Conservation (phyloP, 1,139 yeast genomes). For the Entelexis paramagnoliae region DNA sequence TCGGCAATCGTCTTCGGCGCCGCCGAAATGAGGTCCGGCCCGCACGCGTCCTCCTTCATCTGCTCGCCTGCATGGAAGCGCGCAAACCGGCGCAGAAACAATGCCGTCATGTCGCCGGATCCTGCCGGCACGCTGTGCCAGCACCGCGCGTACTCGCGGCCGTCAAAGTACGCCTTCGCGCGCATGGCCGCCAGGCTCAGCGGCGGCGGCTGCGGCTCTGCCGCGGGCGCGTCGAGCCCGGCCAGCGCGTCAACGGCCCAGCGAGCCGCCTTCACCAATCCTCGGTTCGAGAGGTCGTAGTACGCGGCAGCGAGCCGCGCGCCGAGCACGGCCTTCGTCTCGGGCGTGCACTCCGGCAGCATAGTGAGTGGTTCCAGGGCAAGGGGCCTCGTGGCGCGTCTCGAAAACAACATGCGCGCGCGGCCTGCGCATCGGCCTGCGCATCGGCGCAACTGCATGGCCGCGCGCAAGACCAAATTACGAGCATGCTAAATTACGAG, state of each 20-base stretch:
- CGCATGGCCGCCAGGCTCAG: constrained; percentile 33
- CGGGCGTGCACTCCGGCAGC: constrained; percentile 5
- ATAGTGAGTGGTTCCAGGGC: constrained; percentile 1
- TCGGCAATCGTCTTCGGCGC: constrained; percentile 30
- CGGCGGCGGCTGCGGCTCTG: constrained; percentile 8
- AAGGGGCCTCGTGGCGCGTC: not conserved
- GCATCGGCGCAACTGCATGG: too few species aligned
- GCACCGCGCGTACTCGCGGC: constrained; percentile 80
- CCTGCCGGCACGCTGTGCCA: constrained; percentile 35
- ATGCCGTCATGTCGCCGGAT: constrained; percentile 29
- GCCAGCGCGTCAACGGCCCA: constrained; percentile 24
- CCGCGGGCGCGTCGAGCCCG: constrained; percentile 14
- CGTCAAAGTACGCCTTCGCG: constrained; percentile 67
- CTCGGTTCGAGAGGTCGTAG: constrained; percentile 21
- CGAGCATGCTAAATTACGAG: too few species aligned
- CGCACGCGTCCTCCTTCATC: constrained; percentile 59
- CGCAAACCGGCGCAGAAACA: constrained; percentile 59
- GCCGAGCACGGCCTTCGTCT: constrained; percentile 8
- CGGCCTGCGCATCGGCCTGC: too few species aligned
- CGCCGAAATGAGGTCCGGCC: constrained; percentile 45
- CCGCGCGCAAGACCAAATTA: too few species aligned
- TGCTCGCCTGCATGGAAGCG: constrained; percentile 63
- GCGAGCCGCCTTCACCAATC: constrained; percentile 23
- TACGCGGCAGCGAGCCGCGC: constrained; percentile 19
- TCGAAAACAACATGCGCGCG: not conserved